Percentiles rank a stretch among this genome's conserved stretches.
Conservation (phyloP, 1,139 yeast species). For the Starmera stellimalicola region DNA sequence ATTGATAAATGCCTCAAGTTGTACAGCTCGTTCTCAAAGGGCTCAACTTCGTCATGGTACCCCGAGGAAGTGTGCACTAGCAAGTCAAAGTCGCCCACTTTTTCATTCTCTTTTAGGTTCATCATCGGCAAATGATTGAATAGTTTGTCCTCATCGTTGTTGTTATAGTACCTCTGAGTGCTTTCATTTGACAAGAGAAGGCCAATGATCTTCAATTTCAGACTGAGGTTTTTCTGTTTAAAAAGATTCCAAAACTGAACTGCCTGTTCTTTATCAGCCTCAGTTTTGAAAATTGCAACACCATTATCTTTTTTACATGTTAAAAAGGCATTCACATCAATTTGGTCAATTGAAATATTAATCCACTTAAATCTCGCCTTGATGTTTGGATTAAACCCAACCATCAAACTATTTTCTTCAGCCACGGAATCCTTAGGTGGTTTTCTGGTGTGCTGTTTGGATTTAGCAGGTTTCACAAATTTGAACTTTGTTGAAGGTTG, state of each 20-base stretch:
- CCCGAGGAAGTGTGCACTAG: background rate
- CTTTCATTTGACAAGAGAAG: background rate
- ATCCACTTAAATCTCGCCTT: constrained; percentile 1
- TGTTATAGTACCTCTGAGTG: background rate
- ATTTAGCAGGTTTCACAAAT: too few relatives aligned
- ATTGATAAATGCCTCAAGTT: constrained; percentile 1
- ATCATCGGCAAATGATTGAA: background rate
- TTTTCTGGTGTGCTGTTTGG: too few relatives aligned
- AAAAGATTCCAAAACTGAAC: background rate
- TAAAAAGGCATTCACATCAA: background rate
- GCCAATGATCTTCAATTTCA: constrained; percentile 2
- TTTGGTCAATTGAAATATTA: background rate
- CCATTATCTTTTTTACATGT: background rate
- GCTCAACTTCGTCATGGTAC: background rate
- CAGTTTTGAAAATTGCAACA: background rate
- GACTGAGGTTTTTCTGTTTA: constrained; percentile 2
- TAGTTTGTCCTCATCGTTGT: background rate
- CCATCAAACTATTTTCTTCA: too few relatives aligned
- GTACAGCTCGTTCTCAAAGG: background rate
- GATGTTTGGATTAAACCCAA: constrained; percentile 1
- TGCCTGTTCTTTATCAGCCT: background rate
- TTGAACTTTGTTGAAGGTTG: too few relatives aligned
- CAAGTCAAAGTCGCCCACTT: background rate
- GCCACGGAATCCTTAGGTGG: too few relatives aligned
- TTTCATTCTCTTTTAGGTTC: background rate